Base-by-base conservation (phyloP, 306 rosid species). In the Dalbergia oliveri region DNA sequence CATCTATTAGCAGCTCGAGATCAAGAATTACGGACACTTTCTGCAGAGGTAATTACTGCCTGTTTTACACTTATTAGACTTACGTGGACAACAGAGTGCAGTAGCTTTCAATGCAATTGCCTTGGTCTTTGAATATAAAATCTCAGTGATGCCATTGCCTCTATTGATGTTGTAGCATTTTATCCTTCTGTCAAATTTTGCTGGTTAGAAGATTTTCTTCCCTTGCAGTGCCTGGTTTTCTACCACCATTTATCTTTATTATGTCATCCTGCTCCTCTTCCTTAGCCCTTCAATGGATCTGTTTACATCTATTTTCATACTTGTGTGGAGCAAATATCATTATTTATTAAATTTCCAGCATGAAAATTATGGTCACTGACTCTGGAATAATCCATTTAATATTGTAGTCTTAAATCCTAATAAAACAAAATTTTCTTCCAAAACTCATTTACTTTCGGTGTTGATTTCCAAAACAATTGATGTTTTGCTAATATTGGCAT, bases 1-100 rank as follows among this genome's bases (percentile, higher is more conserved):
- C 99, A 96, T 81, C 81, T 96, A 72, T 85, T 96, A 78, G 98
- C 99, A 56, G 97, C 94, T 49, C 98, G 98, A 81, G 99, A 96
- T 87, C 99, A 96, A 84, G 99, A 96, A 86, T 82, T 96, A 63
- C 86, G 99, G 79, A 93, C 99, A 4, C 91, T 93, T 77, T 88
- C 97, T 18, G 99, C 99, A 6, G 99, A 96, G 98, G 98, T 96
- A 90, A 67, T 78, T 78, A 37, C 69, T 64, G 54, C 60, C 77
- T 18, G 41, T 70, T 73, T 13, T 83, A 45, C 72, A 61, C 59
- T 68, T 60, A 19, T 50, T 16, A 78, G 66, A 21, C 53, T 19
- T 58, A 19, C 45, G 15, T 21, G 6, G 69, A 56, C 67, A 57
- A 57, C 16, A 39, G 34, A 19, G 47, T 47, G 33, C 51, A 50